Base-by-base conservation (phyloP, 2,329 filamentous ascomycete species). In the Xylaria digitata region DNA sequence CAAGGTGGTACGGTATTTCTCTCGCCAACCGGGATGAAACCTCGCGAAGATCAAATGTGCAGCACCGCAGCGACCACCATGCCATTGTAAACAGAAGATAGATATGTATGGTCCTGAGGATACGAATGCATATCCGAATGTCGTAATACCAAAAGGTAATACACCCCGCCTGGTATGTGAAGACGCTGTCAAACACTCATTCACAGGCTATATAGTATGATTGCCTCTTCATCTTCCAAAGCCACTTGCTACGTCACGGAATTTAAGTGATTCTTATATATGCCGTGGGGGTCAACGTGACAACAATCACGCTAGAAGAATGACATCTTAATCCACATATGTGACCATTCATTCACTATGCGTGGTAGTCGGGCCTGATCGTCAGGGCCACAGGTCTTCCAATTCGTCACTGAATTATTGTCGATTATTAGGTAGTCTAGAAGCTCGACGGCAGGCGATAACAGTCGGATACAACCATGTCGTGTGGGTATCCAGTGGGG, bases 21-120 rank as follows among this genome's bases (percentile, higher is more conserved):
- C 58, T 71, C 62, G 67, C 59, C 58, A 70, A 65, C 68, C 68
- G 63, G 68, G 65, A 70, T 67, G 63, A 63, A 65, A 69, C 69
- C 60, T 67, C 61, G 55, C 55, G 23, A 55, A 37, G 21, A 60
- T 67, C 40, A 54, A 58, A 52, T 58, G 65, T 37, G 45, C 55
- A 23, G 48, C 65, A 57, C 45, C 49, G 30, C 19, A 52, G 58
- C 34, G 11, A 40, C 34, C 30, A 55, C 37, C 37, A 57, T 56
- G 52, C 50, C 45, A 46, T 50, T 49, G 46, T 66, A 56, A 58
- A 63, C 59, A 60, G 45, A 66, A 66, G 42, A 43, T 42, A 61
- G 61, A 23, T 43, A 48, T 45, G 30, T 56, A 23, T 55, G 53
- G 61, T 43, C 34, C 49, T 45, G 40, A 42, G 26, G 40, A 58